Evolutionary conservation across 495 filamentous ascomycete genomes (phyloP).

Genomic region (Podospora australis): DNA sequence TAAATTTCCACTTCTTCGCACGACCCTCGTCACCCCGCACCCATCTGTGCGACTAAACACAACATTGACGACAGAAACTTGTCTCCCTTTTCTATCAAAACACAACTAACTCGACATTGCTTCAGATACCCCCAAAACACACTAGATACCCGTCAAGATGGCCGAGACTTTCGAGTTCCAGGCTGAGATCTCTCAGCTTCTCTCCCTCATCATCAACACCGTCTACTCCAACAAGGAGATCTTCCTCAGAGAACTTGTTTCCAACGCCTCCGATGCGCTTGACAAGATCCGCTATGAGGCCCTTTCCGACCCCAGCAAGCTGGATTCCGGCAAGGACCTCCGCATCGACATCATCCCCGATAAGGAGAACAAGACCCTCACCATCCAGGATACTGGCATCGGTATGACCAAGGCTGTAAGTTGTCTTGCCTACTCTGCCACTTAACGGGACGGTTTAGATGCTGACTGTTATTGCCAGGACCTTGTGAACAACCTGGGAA

Average conservation of each 20-base stretch:
- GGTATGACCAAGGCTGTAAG: conserved; percentile 99
- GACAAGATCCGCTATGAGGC: conserved; percentile 99
- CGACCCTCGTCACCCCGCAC: neutral
- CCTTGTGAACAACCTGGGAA: conserved; percentile 99
- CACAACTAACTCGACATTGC: no score
- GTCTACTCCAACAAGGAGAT: conserved; percentile 99
- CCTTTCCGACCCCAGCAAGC: conserved; percentile 92
- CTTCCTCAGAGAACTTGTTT: conserved; percentile 95
- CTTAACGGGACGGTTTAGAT: neutral
- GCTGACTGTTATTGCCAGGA: conserved; percentile 51
- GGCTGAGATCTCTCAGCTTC: conserved; percentile 99
- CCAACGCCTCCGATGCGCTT: conserved; percentile 95
- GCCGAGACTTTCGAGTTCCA: conserved; percentile 98
- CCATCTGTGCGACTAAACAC: neutral
- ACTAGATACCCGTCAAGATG: conserved; percentile 52
- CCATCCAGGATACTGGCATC: conserved; percentile 94
- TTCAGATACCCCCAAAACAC: conserved; percentile 22
- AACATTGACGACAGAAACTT: neutral
- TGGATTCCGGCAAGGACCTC: conserved; percentile 93
- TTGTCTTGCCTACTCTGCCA: conserved; percentile 20
- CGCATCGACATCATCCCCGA: conserved; percentile 97
- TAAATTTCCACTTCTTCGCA: neutral
- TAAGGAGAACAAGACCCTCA: conserved; percentile 94
- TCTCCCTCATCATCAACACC: conserved; percentile 99
- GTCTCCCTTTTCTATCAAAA: no score